phyloP scores from a whole-genome alignment of 1,284 basidiomycete genomes.

The Puccinia horiana region DNA sequence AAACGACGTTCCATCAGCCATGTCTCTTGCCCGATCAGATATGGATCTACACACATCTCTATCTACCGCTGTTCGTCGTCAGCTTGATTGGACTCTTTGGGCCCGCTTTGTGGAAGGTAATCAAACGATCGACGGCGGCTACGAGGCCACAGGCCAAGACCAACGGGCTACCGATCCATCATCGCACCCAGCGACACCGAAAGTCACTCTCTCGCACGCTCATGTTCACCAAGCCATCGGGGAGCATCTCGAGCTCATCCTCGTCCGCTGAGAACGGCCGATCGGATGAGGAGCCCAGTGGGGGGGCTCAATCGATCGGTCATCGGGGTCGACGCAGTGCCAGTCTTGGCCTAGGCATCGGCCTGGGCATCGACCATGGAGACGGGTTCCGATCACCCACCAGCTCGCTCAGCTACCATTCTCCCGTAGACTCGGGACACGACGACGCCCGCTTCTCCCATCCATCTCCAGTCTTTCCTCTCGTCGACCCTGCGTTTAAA shows the following conservation, averaged over 20 bases:
- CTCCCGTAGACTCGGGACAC: conserved; percentile 35
- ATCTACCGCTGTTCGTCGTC: conserved; percentile 65
- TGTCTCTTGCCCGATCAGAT: conserved; percentile 73
- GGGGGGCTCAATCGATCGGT: not conserved
- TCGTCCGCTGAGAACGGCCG: conserved; percentile 13
- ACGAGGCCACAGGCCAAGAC: conserved; percentile 32
- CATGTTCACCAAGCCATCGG: conserved; percentile 23
- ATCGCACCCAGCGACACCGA: conserved; percentile 24
- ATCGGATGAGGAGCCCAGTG: conserved; percentile 39
- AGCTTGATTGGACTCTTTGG: conserved; percentile 59
- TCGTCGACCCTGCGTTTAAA: not conserved
- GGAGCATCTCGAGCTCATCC: conserved; percentile 7
- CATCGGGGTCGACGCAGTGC: conserved; percentile 18
- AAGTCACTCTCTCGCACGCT: conserved; percentile 40
- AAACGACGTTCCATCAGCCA: conserved; percentile 63
- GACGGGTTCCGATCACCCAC: conserved; percentile 18
- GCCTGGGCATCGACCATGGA: not conserved
- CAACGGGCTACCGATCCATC: conserved; percentile 48
- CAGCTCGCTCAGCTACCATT: conserved; percentile 31
- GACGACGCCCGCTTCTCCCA: conserved; percentile 37
- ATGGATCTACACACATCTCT: conserved; percentile 66
- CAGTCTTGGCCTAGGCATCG: conserved; percentile 27
- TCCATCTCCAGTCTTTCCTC: not conserved
- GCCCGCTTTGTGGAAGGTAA: not conserved
- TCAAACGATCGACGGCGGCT: not conserved